A percentile compares a stretch with the other conserved stretches of the same genome.
These are phyloP conservation scores for Pythium rishiriense DNA, from an alignment of 352 stramenopile genomes.

Conservation along the genomic window DNA sequence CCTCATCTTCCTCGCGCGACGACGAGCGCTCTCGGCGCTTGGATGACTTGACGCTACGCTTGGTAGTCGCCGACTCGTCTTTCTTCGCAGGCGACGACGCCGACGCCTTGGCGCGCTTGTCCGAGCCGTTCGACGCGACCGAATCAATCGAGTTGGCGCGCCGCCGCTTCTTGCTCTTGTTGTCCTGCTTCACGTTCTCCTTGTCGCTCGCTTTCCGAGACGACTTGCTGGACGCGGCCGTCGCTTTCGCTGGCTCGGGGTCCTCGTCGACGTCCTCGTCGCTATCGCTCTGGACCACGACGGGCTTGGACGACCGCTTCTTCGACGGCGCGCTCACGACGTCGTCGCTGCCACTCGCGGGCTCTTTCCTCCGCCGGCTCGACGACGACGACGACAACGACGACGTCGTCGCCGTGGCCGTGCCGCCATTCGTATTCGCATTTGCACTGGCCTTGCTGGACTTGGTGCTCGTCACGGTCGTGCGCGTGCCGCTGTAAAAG, in stretches of 20 bases:
- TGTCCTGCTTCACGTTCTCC: slow-evolving; percentile 14
- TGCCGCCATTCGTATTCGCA: slow-evolving; percentile 26
- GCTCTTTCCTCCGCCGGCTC: slow-evolving; percentile 18
- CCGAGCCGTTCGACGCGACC: slow-evolving; percentile 13
- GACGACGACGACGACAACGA: background rate
- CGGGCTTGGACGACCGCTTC: slow-evolving; percentile 32
- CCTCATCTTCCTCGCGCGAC: slow-evolving; percentile 38
- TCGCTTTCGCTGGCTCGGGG: slow-evolving; percentile 1
- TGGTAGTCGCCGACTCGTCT: slow-evolving; percentile 13
- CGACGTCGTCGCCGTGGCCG: slow-evolving; percentile 1
- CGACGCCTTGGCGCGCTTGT: slow-evolving; percentile 17
- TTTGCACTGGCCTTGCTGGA: slow-evolving; percentile 17
- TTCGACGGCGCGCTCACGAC: slow-evolving; percentile 18
- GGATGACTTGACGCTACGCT: background rate
- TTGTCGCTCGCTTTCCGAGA: slow-evolving; percentile 17
- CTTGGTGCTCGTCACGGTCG: slow-evolving; percentile 48
- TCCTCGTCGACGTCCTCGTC: slow-evolving; percentile 20
- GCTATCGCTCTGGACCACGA: slow-evolving; percentile 34
- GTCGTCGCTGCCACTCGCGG: slow-evolving; percentile 16
- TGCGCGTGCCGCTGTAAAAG: slow-evolving; percentile 60
- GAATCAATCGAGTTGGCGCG: slow-evolving; percentile 23
- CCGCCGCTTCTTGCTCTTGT: slow-evolving; percentile 25
- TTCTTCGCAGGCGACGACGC: slow-evolving; percentile 8
- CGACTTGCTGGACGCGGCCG: slow-evolving; percentile 15
- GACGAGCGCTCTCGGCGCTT: slow-evolving; percentile 29